Conservation (phyloP, 352 stramenopile species). For the Phytophthora palmivora region DNA sequence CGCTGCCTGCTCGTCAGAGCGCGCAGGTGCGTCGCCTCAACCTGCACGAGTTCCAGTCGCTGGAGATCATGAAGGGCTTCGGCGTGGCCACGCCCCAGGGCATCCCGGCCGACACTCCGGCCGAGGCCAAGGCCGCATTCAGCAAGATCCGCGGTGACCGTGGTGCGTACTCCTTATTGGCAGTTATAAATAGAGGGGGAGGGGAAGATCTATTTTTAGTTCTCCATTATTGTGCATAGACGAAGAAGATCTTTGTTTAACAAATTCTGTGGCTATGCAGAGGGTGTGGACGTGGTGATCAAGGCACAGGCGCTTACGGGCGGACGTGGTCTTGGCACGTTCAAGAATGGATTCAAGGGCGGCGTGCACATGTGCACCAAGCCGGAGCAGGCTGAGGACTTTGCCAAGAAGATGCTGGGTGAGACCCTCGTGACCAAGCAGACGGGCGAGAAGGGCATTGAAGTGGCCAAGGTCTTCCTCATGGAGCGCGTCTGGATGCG, state of each 20-base stretch:
- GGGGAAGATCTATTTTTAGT: slow-evolving; percentile 9
- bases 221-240: slow-evolving; percentile 17
- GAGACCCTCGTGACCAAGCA: slow-evolving; percentile 98
- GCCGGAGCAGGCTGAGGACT: slow-evolving; percentile 78
- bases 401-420: slow-evolving; percentile 92
- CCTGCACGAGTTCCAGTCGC: slow-evolving; percentile 95
- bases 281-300: slow-evolving; percentile 94
- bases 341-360: slow-evolving; percentile 98
- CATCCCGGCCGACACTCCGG: slow-evolving; percentile 78
- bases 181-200: slow-evolving; percentile 5
- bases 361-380: slow-evolving; percentile 97
- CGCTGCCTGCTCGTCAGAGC: slow-evolving; percentile 53
- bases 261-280: slow-evolving; percentile 38
- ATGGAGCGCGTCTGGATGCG: slow-evolving; percentile 95
- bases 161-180: slow-evolving; percentile 47
- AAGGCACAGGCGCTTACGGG: slow-evolving; percentile 97
- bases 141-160: slow-evolving; percentile 78
- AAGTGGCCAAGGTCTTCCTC: slow-evolving; percentile 92
- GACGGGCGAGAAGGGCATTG: slow-evolving; percentile 87
- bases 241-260: slow-evolving; percentile 28
- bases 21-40: slow-evolving; percentile 91
- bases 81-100: slow-evolving; percentile 79
- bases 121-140: slow-evolving; percentile 84
- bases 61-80: slow-evolving; percentile 94
- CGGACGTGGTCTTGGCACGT: slow-evolving; percentile 95